Conservation (phyloP, 805 yeast species). For the Komagataella mondaviorum region DNA sequence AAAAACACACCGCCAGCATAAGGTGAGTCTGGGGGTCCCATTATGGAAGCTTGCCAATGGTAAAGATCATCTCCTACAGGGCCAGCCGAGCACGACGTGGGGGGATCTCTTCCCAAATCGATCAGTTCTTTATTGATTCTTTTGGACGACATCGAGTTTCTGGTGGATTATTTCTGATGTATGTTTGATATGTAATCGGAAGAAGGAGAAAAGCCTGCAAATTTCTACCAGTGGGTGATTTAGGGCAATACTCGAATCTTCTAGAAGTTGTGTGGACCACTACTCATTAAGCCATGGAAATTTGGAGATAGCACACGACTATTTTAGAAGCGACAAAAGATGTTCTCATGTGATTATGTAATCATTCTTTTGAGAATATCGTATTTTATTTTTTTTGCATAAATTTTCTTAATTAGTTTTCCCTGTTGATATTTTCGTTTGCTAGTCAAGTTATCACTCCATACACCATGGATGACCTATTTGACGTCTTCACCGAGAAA, state of each 20-base stretch:
- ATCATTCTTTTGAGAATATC: neutral
- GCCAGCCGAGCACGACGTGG: constrained; percentile 97
- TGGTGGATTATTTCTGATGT: neutral
- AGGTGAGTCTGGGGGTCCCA: constrained; percentile 96
- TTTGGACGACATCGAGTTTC: constrained; percentile 62
- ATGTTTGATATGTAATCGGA: neutral
- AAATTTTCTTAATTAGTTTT: neutral
- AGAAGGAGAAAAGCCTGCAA: neutral
- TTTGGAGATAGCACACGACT: neutral
- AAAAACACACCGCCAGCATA: constrained; percentile 81
- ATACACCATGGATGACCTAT: constrained; percentile 30
- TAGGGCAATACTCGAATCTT: neutral
- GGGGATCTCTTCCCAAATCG: constrained; percentile 97
- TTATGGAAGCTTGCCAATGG: constrained; percentile 99
- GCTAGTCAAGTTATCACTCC: neutral
- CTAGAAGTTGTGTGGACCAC: neutral
- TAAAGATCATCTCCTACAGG: constrained; percentile 96
- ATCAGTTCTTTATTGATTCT: constrained; percentile 93
- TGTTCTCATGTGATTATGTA: neutral
- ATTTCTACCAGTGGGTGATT: neutral
- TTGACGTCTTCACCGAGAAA: constrained; percentile 49
- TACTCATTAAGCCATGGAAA: neutral
- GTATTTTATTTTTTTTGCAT: neutral
- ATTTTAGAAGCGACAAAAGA: too few relatives aligned
- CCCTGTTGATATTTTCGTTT: neutral